Evolutionary conservation across 768 basidiomycete genomes (phyloP), one percentile per base, ranked within the genome.

Genomic region (Baorangia bicolor): DNA sequence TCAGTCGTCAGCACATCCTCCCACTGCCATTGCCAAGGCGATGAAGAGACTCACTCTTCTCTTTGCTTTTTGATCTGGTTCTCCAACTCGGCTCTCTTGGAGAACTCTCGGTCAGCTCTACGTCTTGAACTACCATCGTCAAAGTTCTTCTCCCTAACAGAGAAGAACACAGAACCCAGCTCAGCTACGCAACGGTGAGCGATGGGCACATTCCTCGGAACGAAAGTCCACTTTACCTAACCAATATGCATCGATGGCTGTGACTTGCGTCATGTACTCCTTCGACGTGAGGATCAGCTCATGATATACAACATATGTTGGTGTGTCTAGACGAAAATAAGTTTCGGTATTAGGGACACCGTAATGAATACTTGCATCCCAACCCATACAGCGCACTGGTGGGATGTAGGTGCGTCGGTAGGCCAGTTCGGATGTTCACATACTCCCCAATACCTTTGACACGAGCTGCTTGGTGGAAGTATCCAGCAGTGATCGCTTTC

Each of bases 371-470:
- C 88, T 74, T 69, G 93, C 93, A 98, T 67, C 96, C 97, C 50
- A 98, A 81, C 11, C 97, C 96, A 69, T 95, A 98, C 50, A 99
- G 75, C 5, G 97, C 95, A 65, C 93, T 96, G 0, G 97, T 98
- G 0, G 97, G 96, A 68, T 99, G 97, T 31, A 98, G 76, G 69
- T 98, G 94, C 33, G 94, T 97, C 6, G 97, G 95, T 30, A 98
- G 76, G 51, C 91, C 97, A 25, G 95, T 94, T 43, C 97, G 84
- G 61, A 96, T 90, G 72, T 99, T 98, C 62, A 97, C 92, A 73
- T 97, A 99, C 74, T 99, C 97, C 57, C 96, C 96, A 60, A 98
- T 98, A 69, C 97, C 97, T 77, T 99, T 99, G 35, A 96, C 96
- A 60, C 94, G 78, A 18, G 96, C 96, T 1, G 96, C 94, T 75